Evolutionary conservation across 1,284 basidiomycete species (phyloP).

Genomic region (Sporisorium iseilematis-ciliati): DNA sequence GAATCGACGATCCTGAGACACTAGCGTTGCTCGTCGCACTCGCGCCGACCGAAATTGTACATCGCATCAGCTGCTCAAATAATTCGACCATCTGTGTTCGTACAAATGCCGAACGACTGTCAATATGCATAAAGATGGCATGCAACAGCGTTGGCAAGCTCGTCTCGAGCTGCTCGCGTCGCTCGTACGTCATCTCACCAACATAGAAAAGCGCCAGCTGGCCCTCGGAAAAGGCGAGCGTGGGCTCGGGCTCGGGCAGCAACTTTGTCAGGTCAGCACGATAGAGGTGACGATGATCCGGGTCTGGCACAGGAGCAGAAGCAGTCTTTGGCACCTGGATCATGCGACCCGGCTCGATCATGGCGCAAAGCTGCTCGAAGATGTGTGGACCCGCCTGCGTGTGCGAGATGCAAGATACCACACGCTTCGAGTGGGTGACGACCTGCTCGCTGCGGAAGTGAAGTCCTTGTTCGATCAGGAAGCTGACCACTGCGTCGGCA

Average conservation of each 20-base stretch:
- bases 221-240: conserved; percentile 76
- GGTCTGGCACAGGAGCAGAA: conserved; percentile 67
- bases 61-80: conserved; percentile 69
- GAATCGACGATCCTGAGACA: conserved; percentile 11
- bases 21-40: conserved; percentile 11
- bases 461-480: conserved; percentile 87
- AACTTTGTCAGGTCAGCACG: conserved; percentile 46
- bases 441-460: conserved; percentile 84
- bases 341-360: conserved; percentile 88
- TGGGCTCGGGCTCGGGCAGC: conserved; percentile 39
- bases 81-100: conserved; percentile 80
- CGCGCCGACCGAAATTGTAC: conserved; percentile 39
- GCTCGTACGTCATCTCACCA: conserved; percentile 83
- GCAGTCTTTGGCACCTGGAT: conserved; percentile 77
- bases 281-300: conserved; percentile 67
- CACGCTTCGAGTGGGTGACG: conserved; percentile 82
- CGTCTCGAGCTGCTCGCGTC: conserved; percentile 79
- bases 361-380: conserved; percentile 84
- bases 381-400: conserved; percentile 80
- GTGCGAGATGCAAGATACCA: conserved; percentile 86
- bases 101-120: conserved; percentile 80
- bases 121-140: conserved; percentile 84
- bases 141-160: conserved; percentile 84
- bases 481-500: conserved; percentile 83
- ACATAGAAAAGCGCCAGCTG: conserved; percentile 90